A percentile compares a stretch with the other conserved stretches of the same genome.
These are phyloP conservation scores for Rhizoclosmatium sp. DNA, from an alignment of 192 early-diverging fungal genomes.

Conservation along the genomic window DNA sequence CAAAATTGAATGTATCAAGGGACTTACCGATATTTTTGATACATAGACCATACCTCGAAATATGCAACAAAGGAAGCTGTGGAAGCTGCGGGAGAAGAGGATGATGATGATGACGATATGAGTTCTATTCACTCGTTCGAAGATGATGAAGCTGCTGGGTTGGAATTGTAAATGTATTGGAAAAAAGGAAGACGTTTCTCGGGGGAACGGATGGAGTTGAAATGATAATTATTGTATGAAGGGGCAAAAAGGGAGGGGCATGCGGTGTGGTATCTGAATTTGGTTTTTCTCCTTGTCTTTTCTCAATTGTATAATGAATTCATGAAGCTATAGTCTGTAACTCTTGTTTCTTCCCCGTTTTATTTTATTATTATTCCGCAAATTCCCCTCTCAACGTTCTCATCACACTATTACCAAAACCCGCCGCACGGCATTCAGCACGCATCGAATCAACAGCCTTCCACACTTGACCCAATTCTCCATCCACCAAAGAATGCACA, in stretches of 20 bases:
- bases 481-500: not conserved
- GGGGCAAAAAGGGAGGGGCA: not conserved
- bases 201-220: not conserved
- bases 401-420: not conserved
- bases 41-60: constrained; percentile 79
- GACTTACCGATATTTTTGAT: not conserved
- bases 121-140: constrained; percentile 83
- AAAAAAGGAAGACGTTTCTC: not conserved
- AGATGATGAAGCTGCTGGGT: constrained; percentile 82
- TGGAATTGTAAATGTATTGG: constrained; percentile 73
- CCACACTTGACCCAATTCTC: too few species aligned
- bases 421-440: not conserved
- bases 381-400: not conserved
- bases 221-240: not conserved
- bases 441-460: not conserved
- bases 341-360: not conserved
- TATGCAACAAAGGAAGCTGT: constrained; percentile 89
- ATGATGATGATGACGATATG: constrained; percentile 70
- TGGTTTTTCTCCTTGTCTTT: too few species aligned
- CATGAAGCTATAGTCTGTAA: not conserved
- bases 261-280: too few species aligned
- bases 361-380: not conserved
- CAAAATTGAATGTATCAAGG: not conserved
- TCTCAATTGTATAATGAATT: too few species aligned
- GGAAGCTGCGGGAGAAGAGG: constrained; percentile 72